Conservation (phyloP, 2,329 filamentous ascomycete genomes). For the Boeremia exigua region DNA sequence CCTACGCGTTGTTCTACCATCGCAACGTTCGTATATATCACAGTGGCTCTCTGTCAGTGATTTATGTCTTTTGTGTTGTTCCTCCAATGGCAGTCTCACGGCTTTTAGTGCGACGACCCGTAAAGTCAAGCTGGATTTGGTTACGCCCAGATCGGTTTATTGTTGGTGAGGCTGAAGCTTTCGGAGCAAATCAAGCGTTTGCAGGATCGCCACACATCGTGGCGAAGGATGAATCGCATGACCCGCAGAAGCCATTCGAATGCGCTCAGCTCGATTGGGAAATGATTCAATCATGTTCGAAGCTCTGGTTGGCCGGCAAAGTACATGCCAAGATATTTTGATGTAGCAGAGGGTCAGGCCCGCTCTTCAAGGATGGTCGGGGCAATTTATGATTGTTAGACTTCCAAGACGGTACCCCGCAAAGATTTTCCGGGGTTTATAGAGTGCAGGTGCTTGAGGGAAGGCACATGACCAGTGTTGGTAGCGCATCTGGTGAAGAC, state of each 20-base stretch:
- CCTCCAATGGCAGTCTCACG: constrained; percentile 3
- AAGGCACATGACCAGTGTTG: neutral
- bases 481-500: neutral
- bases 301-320: neutral
- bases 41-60: neutral
- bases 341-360: neutral
- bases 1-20: neutral
- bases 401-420: constrained; percentile 20
- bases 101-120: neutral
- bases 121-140: neutral
- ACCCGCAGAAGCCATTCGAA: neutral
- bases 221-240: neutral
- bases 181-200: constrained; percentile 6
- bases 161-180: neutral
- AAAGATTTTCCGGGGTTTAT: constrained; percentile 11
- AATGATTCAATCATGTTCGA: neutral
- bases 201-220: constrained; percentile 6
- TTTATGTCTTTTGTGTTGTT: neutral
- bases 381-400: constrained; percentile 5
- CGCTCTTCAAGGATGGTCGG: neutral
- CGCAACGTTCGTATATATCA: neutral
- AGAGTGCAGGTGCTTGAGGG: neutral
- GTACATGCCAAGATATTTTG: constrained; percentile 1
- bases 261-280: neutral
- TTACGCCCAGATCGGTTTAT: neutral